Evolutionary conservation across 441 rosid genomes (phyloP), one percentile per base, ranked within the genome.

Genomic region (Omphalea diandra): DNA sequence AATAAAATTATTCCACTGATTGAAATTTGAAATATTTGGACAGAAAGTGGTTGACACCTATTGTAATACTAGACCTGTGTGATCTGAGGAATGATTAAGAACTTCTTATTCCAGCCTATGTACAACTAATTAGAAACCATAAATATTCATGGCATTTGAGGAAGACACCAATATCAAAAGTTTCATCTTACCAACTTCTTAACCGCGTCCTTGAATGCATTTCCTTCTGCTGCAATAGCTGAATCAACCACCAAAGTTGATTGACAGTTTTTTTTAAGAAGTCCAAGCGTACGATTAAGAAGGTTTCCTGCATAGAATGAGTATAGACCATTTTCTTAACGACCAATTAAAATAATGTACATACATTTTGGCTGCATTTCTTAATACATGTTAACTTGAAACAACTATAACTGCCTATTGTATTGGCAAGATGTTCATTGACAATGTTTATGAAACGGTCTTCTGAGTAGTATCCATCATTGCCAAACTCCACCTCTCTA

Each of bases 381-480:
- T 10, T 56, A 71, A 43, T 33, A 35, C 18, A 24, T 43, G 6
- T 0, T 32, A 73, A 76, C 61, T 29, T 31, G 14, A 18, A 20
- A 26, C 27, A 22, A 2, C 59, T 32, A 66, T 40, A 35, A 32
- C 63, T 82, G 90, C 97, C 98, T 65, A 94, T 84, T 0, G 94
- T 94, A 76, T 94, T 94, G 79, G 98, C 97, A 47, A 92, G 98
- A 88, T 92, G 97, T 50, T 98, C 97, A 77, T 94, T 94, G 79
- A 92, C 91, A 33, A 83, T 86, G 52, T 88, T 86, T 55, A 90
- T 77, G 69, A 94, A 92, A 31, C 94, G 94, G 3, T 89, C 97
- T 78, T 94, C 99, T 36, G 98, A 94, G 74, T 94, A 94, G 82
- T 94, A 96, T 20, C 99, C 98, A 38, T 94, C 99, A 40, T 77